phyloP scores from a whole-genome alignment of 495 filamentous ascomycete genomes.

The Lepidopterella palustris region DNA sequence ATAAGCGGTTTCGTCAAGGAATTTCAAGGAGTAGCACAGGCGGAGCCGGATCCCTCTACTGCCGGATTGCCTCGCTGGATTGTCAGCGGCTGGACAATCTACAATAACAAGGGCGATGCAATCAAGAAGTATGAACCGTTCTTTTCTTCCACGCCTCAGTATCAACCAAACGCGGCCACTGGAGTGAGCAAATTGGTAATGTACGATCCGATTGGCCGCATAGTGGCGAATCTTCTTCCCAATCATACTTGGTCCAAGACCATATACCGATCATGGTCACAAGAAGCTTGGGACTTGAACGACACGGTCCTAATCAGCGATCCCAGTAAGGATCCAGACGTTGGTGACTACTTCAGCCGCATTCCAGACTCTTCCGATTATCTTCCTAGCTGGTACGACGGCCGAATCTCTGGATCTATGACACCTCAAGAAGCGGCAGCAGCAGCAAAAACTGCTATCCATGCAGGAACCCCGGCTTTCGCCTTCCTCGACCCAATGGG shows the following conservation, averaged over 20 bases:
- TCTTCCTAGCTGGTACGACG: conserved; percentile 9
- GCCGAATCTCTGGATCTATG: background rate
- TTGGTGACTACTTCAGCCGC: conserved; percentile 16
- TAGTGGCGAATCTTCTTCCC: conserved; percentile 10
- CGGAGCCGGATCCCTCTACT: conserved; percentile 11
- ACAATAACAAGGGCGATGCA: conserved; percentile 28
- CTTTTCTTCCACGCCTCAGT: conserved; percentile 11
- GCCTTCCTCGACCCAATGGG: conserved; percentile 25
- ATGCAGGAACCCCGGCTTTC: conserved; percentile 29
- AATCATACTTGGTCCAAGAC: conserved; percentile 29
- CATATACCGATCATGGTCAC: conserved; percentile 22
- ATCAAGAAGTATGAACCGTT: conserved; percentile 30
- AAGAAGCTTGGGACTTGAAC: conserved; percentile 19
- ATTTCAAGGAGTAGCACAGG: conserved; percentile 5
- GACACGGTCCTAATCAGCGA: conserved; percentile 29
- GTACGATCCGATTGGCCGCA: conserved; percentile 26
- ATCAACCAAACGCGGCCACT: background rate
- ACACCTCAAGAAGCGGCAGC: background rate
- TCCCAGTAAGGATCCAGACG: conserved; percentile 24
- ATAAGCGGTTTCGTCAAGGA: background rate
- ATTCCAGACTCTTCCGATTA: background rate
- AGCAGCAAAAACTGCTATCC: conserved; percentile 16
- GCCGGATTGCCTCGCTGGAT: conserved; percentile 22
- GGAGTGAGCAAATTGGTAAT: conserved; percentile 10
- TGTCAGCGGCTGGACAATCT: conserved; percentile 24